phyloP scores from a whole-genome alignment of 202 grass and related monocot genomes.

The Setaria italica region DNA sequence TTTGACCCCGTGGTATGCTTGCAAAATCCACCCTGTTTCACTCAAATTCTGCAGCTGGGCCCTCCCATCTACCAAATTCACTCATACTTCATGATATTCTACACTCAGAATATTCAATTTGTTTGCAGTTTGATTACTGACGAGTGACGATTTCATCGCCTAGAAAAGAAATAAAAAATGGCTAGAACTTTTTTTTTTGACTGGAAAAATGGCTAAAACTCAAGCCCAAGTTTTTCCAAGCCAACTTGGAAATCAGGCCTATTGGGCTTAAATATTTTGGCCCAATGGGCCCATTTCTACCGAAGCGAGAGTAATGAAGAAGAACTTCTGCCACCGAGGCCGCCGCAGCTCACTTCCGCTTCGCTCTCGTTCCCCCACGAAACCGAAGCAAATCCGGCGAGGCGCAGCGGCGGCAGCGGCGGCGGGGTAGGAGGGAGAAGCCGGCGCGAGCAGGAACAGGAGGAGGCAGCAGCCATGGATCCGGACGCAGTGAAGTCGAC shows the following conservation, averaged over 20 bases:
- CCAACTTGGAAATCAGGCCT: background rate
- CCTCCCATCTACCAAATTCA: background rate
- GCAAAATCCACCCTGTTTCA: background rate
- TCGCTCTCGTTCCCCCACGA: background rate
- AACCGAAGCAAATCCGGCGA: slow-evolving; percentile 35
- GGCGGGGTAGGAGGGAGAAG: background rate
- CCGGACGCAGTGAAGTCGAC: slow-evolving; percentile 79
- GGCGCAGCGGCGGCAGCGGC: background rate
- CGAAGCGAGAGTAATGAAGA: background rate
- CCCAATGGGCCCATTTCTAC: background rate
- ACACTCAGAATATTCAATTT: background rate
- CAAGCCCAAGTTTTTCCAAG: background rate
- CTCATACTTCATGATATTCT: background rate
- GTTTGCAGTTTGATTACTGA: background rate
- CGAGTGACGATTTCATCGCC: background rate
- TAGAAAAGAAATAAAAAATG: background rate
- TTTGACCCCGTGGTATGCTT: no score
- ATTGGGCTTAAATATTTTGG: background rate
- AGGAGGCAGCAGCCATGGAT: slow-evolving; percentile 61
- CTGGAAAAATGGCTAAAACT: background rate
- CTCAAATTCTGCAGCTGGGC: background rate
- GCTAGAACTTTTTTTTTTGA: no score
- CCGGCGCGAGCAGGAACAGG: background rate
- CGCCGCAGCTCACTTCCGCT: slow-evolving; percentile 1
- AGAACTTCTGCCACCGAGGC: background rate